Conservation (phyloP, 2,329 filamentous ascomycete species). For the Cytospora schulzeri region DNA sequence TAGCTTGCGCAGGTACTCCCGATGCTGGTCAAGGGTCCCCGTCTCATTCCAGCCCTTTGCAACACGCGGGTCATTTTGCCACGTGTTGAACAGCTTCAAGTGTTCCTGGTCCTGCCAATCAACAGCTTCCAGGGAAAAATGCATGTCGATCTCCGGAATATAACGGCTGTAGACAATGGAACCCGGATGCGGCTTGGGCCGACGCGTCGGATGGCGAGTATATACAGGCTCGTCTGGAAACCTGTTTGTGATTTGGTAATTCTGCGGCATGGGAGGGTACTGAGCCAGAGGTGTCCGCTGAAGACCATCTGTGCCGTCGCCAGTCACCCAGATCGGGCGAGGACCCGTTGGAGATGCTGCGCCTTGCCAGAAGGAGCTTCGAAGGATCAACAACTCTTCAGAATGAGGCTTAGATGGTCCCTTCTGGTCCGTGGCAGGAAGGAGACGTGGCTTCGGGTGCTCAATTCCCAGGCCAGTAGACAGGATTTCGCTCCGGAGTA, state of each 20-base stretch:
- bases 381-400: conserved; percentile 50
- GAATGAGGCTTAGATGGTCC: conserved; percentile 31
- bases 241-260: conserved; percentile 49
- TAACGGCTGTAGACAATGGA: conserved; percentile 73
- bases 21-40: conserved; percentile 71
- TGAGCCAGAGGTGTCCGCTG: conserved; percentile 33
- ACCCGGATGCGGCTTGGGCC: conserved; percentile 68
- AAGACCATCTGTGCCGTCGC: conserved; percentile 38
- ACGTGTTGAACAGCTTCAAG: conserved; percentile 68
- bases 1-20: conserved; percentile 67
- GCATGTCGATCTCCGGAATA: conserved; percentile 71
- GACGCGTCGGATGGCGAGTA: conserved; percentile 62
- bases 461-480: conserved; percentile 16
- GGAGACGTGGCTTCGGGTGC: conserved; percentile 42
- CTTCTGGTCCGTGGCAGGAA: conserved; percentile 1
- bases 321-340: conserved; percentile 42
- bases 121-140: conserved; percentile 71
- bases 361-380: conserved; percentile 39
- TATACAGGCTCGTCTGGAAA: conserved; percentile 47
- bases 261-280: conserved; percentile 45
- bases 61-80: conserved; percentile 79
- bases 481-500: conserved; percentile 34
- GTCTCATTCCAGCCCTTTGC: conserved; percentile 78
- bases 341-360: conserved; percentile 37
- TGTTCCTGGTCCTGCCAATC: conserved; percentile 66